A percentile compares a stretch with the other conserved stretches of the same genome.
Conservation (phyloP, 352 stramenopile genomes). For the Phytophthora hibernalis region DNA sequence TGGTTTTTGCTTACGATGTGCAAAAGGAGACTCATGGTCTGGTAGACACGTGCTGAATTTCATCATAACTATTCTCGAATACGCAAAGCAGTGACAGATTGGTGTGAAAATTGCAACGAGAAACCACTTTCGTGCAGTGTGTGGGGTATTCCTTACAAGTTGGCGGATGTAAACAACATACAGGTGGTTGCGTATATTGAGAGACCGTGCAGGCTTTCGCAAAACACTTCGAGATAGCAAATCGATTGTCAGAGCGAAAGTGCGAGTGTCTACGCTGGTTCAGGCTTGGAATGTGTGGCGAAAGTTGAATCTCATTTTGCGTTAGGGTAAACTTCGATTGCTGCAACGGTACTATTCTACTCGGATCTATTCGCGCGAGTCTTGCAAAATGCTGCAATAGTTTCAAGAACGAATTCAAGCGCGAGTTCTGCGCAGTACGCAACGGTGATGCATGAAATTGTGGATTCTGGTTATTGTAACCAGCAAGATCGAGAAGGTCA, state of each 20-base stretch:
- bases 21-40: background rate
- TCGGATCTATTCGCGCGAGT: constrained; percentile 28
- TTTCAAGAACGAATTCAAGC: constrained; percentile 39
- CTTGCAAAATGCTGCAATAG: constrained; percentile 15
- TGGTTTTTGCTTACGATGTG: constrained; percentile 17
- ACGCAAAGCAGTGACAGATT: constrained; percentile 15
- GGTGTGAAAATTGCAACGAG: constrained; percentile 20
- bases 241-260: constrained; percentile 13
- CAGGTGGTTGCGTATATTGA: constrained; percentile 42
- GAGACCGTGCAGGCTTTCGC: constrained; percentile 3
- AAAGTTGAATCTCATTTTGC: constrained; percentile 42
- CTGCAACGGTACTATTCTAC: constrained; percentile 31
- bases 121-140: constrained; percentile 28
- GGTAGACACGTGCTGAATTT: constrained; percentile 15
- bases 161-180: constrained; percentile 52
- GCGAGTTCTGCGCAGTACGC: constrained; percentile 19
- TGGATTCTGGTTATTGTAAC: constrained; percentile 42
- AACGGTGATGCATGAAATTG: constrained; percentile 21
- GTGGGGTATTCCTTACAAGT: constrained; percentile 30
- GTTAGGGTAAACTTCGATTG: constrained; percentile 20
- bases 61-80: constrained; percentile 19
- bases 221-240: constrained; percentile 13
- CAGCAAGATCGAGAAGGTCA: constrained; percentile 40
- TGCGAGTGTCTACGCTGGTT: constrained; percentile 13
- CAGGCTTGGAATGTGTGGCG: constrained; percentile 47